Evolutionary conservation across 495 filamentous ascomycete genomes (phyloP).

Genomic region (Xylaria curta): DNA sequence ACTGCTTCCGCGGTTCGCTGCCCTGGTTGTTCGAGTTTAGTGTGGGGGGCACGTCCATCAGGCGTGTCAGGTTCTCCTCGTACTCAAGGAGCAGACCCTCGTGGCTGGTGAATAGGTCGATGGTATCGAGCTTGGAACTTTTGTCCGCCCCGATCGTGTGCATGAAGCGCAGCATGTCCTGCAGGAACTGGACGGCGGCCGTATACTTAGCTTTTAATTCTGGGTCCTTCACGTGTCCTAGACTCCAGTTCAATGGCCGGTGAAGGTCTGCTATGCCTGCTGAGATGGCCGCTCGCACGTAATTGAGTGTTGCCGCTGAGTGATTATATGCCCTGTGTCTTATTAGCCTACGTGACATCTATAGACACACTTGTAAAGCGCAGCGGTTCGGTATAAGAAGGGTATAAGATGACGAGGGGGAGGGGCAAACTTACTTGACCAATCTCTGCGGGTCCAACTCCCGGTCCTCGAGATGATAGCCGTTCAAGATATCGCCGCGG

Average conservation of each 20-base stretch:
- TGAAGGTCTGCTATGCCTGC: constrained; percentile 94
- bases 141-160: constrained; percentile 91
- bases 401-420: neutral
- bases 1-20: constrained; percentile 50
- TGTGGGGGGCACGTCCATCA: constrained; percentile 67
- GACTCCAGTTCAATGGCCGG: constrained; percentile 90
- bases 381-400: neutral
- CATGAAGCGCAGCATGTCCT: constrained; percentile 94
- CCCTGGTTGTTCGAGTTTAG: constrained; percentile 5
- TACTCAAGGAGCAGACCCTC: constrained; percentile 95
- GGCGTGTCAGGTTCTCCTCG: constrained; percentile 82
- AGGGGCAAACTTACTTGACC: constrained; percentile 59
- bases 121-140: constrained; percentile 82
- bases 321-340: constrained; percentile 82
- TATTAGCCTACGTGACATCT: neutral
- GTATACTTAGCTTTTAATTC: constrained; percentile 84
- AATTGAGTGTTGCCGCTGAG: constrained; percentile 92
- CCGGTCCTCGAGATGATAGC: constrained; percentile 73
- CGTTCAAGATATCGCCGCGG: constrained; percentile 94
- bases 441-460: constrained; percentile 81
- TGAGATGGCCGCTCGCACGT: constrained; percentile 79
- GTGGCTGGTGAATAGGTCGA: constrained; percentile 94
- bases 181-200: constrained; percentile 80
- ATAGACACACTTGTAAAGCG: neutral
- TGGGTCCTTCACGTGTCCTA: constrained; percentile 90